A percentile compares a stretch with the other conserved stretches of the same genome.
Conservation (phyloP, 2,329 filamentous ascomycete species). For the Talaromyces sp. region DNA sequence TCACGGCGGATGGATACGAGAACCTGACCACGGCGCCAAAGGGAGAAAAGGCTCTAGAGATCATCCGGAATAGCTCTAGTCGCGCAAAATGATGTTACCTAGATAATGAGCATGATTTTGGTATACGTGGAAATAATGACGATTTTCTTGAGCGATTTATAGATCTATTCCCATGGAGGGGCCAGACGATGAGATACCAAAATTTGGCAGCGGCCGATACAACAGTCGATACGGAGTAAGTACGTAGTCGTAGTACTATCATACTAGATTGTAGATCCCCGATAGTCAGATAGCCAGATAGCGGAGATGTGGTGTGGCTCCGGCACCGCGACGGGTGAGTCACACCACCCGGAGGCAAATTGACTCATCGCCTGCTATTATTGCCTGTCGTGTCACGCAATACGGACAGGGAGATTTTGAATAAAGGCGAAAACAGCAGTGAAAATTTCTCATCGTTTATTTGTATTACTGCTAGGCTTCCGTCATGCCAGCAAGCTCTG, state of each 20-base stretch:
- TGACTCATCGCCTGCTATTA: not conserved
- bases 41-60: slow-evolving; percentile 49
- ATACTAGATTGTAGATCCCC: not conserved
- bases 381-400: not conserved
- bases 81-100: not conserved
- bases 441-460: not conserved
- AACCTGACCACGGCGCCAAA: slow-evolving; percentile 71
- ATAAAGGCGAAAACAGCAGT: not conserved
- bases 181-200: not conserved
- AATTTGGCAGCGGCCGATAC: no score
- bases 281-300: not conserved
- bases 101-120: not conserved
- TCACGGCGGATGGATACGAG: slow-evolving; percentile 63
- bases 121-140: not conserved
- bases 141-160: not conserved
- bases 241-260: no score
- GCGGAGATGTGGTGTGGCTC: not conserved
- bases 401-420: not conserved
- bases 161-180: not conserved
- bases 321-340: not conserved
- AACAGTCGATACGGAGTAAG: not conserved
- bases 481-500: not conserved
- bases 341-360: not conserved
- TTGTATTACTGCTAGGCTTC: not conserved
- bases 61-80: slow-evolving; percentile 24